A percentile compares a stretch with the other conserved stretches of the same genome.
Evolutionary conservation across 2,329 filamentous ascomycete species (phyloP).

Genomic region (Parastagonospora avenae): DNA sequence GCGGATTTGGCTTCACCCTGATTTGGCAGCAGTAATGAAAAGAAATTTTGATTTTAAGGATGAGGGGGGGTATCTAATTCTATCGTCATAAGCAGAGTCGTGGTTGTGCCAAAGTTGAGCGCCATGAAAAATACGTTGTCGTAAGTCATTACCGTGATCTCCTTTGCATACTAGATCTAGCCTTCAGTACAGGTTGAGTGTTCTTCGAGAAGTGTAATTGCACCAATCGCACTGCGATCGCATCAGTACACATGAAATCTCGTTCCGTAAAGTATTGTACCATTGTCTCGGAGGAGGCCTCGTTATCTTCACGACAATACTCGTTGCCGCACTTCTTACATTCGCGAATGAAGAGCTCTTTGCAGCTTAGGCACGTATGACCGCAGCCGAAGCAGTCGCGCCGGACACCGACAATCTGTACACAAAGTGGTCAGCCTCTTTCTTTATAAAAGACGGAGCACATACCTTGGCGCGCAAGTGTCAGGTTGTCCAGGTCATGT

Average conservation of each 20-base stretch:
- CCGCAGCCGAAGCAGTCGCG: constrained; percentile 87
- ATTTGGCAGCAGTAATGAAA: not conserved
- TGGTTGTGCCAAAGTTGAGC: constrained; percentile 1
- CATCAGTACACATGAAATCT: constrained; percentile 4
- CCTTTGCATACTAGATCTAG: not conserved
- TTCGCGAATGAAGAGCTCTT: constrained; percentile 69
- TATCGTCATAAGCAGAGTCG: constrained; percentile 11
- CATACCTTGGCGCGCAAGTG: constrained; percentile 48
- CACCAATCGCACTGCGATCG: constrained; percentile 47
- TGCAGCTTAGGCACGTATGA: constrained; percentile 79
- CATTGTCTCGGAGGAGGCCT: constrained; percentile 72
- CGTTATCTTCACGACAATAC: constrained; percentile 84
- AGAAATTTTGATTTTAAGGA: not conserved
- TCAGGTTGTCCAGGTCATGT: constrained; percentile 36
- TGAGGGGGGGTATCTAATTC: constrained; percentile 26
- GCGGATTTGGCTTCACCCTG: no score
- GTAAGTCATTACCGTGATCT: not conserved
- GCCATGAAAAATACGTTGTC: not conserved
- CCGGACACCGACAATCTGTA: constrained; percentile 58
- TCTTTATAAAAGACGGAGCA: constrained; percentile 26
- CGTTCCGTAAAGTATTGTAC: constrained; percentile 31
- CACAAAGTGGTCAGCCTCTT: constrained; percentile 35
- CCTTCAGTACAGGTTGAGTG: constrained; percentile 42
- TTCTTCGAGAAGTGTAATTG: constrained; percentile 43
- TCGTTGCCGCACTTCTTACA: constrained; percentile 77